phyloP scores from a whole-genome alignment of 441 rosid genomes.

The Bocquillonia castaneifolia region DNA sequence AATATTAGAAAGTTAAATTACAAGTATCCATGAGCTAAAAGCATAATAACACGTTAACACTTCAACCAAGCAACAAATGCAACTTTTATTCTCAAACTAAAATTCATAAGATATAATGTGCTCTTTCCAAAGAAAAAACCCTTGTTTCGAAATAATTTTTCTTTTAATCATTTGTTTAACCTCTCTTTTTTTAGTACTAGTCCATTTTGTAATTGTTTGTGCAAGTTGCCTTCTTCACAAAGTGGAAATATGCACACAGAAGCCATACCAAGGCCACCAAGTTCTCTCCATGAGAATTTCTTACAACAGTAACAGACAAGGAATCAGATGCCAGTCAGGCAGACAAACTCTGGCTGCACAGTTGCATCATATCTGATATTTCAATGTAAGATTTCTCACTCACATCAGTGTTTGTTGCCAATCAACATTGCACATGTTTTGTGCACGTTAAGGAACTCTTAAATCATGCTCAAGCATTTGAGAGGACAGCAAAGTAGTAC shows the following conservation, averaged over 20 bases:
- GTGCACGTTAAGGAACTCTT: neutral
- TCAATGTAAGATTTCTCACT: no score
- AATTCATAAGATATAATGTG: neutral
- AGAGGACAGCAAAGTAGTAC: constrained; percentile 27
- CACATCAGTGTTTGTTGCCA: neutral
- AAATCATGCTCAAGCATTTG: neutral
- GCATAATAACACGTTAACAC: neutral
- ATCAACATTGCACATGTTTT: neutral
- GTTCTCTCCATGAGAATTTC: neutral
- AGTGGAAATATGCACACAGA: neutral
- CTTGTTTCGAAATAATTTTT: neutral
- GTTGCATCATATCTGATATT: neutral
- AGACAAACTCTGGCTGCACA: neutral
- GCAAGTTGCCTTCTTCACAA: neutral
- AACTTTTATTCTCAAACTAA: neutral
- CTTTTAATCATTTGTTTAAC: neutral
- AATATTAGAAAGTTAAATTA: neutral
- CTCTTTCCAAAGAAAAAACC: neutral
- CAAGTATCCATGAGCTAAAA: neutral
- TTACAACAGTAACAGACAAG: neutral
- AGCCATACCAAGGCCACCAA: neutral
- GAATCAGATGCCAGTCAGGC: neutral
- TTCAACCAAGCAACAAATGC: neutral
- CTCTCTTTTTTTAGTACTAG: neutral
- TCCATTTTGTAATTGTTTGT: neutral